Percentiles rank a stretch among this genome's conserved stretches.
phyloP scores from a whole-genome alignment of 1,139 yeast genomes.

The Petasospora fabianii region DNA sequence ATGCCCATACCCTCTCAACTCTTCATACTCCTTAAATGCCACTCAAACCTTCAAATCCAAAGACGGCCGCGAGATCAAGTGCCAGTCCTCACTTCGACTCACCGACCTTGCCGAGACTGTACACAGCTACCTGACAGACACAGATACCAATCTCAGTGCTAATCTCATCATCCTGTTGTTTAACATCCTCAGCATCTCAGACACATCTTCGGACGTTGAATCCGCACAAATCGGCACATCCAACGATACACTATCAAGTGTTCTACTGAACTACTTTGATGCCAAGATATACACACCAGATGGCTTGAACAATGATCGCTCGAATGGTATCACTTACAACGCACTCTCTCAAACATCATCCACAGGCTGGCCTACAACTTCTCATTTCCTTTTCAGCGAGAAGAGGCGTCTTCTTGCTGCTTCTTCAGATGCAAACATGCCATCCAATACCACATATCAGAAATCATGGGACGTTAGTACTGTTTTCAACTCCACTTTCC shows the following conservation, averaged over 20 bases:
- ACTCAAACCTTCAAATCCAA: slow-evolving; percentile 1
- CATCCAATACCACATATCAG: slow-evolving; percentile 55
- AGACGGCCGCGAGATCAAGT: slow-evolving; percentile 20
- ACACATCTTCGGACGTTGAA: background rate
- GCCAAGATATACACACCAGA: slow-evolving; percentile 34
- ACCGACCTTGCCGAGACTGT: slow-evolving; percentile 37
- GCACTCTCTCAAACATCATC: slow-evolving; percentile 16
- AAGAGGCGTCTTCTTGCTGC: slow-evolving; percentile 38
- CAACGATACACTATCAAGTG: slow-evolving; percentile 21
- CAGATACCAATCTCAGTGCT: slow-evolving; percentile 57
- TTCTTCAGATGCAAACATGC: slow-evolving; percentile 15
- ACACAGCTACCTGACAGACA: slow-evolving; percentile 36
- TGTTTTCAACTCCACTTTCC: slow-evolving; percentile 34
- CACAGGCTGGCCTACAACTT: slow-evolving; percentile 41
- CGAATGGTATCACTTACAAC: slow-evolving; percentile 21
- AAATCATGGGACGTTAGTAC: slow-evolving; percentile 69
- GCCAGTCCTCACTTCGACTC: slow-evolving; percentile 45
- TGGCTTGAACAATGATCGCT: slow-evolving; percentile 28
- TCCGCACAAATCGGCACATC: slow-evolving; percentile 9
- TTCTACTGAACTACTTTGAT: slow-evolving; percentile 21
- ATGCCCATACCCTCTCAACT: slow-evolving; percentile 47
- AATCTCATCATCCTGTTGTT: slow-evolving; percentile 52
- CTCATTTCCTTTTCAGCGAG: slow-evolving; percentile 40
- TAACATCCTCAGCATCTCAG: slow-evolving; percentile 30
- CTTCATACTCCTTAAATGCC: slow-evolving; percentile 1